Conservation (phyloP, 83 land plant genomes). For the Picea engelmannii region DNA sequence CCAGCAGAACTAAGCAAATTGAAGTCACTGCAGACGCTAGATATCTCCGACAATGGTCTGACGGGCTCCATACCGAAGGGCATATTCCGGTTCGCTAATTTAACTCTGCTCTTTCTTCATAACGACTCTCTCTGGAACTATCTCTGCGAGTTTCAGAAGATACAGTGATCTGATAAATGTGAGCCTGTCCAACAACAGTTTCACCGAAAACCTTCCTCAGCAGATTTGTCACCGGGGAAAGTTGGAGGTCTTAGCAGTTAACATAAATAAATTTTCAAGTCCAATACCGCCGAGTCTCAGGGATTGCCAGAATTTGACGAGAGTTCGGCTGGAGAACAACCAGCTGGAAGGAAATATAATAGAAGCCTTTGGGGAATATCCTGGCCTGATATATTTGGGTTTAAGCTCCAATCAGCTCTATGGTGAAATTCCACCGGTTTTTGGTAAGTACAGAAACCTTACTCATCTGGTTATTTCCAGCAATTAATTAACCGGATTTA, state of each 20-base stretch:
- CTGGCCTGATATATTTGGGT: constrained; percentile 29
- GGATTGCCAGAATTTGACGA: constrained; percentile 32
- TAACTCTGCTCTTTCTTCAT: constrained; percentile 13
- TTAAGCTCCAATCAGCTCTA: constrained; percentile 38
- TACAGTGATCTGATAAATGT: constrained; percentile 24
- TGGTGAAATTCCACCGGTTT: constrained; percentile 31
- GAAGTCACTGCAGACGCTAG: constrained; percentile 16
- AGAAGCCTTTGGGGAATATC: constrained; percentile 47
- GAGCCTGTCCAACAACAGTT: constrained; percentile 51
- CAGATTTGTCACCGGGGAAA: constrained; percentile 34
- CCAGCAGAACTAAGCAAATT: constrained; percentile 21
- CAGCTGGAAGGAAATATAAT: constrained; percentile 43
- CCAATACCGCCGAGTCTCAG: constrained; percentile 38
- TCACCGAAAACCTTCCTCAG: constrained; percentile 51
- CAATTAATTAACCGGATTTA: constrained; percentile 19
- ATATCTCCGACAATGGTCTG: constrained; percentile 42
- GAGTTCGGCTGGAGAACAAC: constrained; percentile 53
- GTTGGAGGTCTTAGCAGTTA: constrained; percentile 27
- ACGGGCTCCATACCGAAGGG: constrained; percentile 23
- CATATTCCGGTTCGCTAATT: constrained; percentile 24
- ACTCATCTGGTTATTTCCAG: not conserved
- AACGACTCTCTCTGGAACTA: constrained; percentile 34
- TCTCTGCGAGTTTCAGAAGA: constrained; percentile 42
- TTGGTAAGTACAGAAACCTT: constrained; percentile 6
- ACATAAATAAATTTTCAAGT: constrained; percentile 42